Evolutionary conservation across 495 filamentous ascomycete genomes (phyloP).

Genomic region (Bacidia gigantensis): DNA sequence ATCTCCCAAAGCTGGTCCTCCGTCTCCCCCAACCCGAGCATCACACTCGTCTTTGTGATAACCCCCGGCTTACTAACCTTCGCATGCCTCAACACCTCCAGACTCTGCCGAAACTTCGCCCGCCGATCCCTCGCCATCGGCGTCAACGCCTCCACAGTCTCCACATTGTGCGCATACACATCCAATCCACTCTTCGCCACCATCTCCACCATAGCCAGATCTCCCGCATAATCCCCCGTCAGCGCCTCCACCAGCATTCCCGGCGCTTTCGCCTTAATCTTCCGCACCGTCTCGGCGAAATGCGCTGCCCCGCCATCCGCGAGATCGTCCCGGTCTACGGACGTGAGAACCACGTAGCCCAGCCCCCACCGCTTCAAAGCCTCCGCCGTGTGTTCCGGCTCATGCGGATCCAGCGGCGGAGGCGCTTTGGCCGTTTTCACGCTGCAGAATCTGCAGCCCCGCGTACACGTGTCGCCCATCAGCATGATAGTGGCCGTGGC

Average conservation of each 20-base stretch:
- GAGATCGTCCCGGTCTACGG: slow-evolving; percentile 85
- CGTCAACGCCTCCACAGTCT: slow-evolving; percentile 85
- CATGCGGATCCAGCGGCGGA: slow-evolving; percentile 79
- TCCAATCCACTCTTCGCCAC: slow-evolving; percentile 82
- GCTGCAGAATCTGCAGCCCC: slow-evolving; percentile 91
- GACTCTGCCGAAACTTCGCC: slow-evolving; percentile 75
- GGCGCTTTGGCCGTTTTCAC: slow-evolving; percentile 79
- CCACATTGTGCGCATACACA: slow-evolving; percentile 94
- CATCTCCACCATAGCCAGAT: slow-evolving; percentile 65
- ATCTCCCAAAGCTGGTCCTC: slow-evolving; percentile 78
- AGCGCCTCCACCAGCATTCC: slow-evolving; percentile 85
- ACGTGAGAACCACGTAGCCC: slow-evolving; percentile 89
- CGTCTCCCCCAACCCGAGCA: slow-evolving; percentile 89
- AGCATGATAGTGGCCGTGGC: slow-evolving; percentile 98
- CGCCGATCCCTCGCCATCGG: slow-evolving; percentile 81
- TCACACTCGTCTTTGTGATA: slow-evolving; percentile 94
- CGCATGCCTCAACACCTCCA: slow-evolving; percentile 65
- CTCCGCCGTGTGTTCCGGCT: slow-evolving; percentile 93
- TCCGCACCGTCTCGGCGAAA: slow-evolving; percentile 86
- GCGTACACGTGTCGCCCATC: slow-evolving; percentile 97
- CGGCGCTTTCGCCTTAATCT: slow-evolving; percentile 83
- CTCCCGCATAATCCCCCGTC: slow-evolving; percentile 78
- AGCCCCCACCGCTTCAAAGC: slow-evolving; percentile 85
- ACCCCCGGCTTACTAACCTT: slow-evolving; percentile 62
- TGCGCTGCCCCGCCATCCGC: slow-evolving; percentile 77